Evolutionary conservation across 805 yeast genomes (phyloP), one percentile per base, ranked within the genome.

Genomic region (Yarrowia porcina): DNA sequence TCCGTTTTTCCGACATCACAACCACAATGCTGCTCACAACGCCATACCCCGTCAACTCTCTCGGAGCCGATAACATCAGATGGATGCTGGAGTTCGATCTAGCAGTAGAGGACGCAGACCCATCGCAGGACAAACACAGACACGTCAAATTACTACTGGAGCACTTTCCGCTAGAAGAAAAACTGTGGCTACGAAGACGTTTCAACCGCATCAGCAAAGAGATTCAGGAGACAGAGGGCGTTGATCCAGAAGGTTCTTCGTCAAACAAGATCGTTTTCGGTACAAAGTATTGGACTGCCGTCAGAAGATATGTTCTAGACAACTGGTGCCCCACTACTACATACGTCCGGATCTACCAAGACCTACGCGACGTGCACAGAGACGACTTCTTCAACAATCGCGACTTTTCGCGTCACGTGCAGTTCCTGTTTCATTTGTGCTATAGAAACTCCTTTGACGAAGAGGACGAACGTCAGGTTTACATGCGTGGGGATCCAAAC

Each of bases 31-130:
- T 52, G 59, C 59, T 52, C 33, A 35, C 33, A 11, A 25, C 38
- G 4, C 32, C 36, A 18, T 52, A 52, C n/a, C 66, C 65, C 10
- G 65, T 66, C 33, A 6, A 18, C 56, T 44, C 36, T 3, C 20
- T 57, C 1, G 56, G 62, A 13, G 30, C 27, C 3, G 56, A 44
- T 10, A 39, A 57, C 56, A 57, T 44, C 21, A 12, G 56, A 27
- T 44, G 56, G 56, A 39, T 57, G 62, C 39, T 57, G 20, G 50
- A 41, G 17, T 41, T 41, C 13, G 62, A 44, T 27, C 28, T 57
- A 4, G 56, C 56, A 3, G 36, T 57, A 20, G 56, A 21, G 13
- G 39, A 44, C 7, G 50, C 62, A 25, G 50, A 56, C 27, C 18
- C 15, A 0, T 28, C 52, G 2, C 44, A 52, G 33, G 59, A 36